Base-by-base conservation (phyloP, 106 monocot genomes). In the Dioscorea zingiberensis region DNA sequence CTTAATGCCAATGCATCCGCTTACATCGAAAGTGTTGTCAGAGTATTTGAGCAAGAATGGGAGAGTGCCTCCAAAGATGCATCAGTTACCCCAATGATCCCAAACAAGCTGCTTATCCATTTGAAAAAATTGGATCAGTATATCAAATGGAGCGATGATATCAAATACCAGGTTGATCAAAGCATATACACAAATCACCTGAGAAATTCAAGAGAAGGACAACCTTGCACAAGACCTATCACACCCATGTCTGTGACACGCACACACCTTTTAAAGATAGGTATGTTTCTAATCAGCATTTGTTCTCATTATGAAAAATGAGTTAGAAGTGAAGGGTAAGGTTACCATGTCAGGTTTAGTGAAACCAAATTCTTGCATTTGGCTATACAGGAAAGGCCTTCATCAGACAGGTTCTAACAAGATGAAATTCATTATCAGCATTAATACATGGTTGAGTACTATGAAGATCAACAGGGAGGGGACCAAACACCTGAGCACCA, bases 1-100 rank as follows among this genome's bases (percentile, higher is more conserved):
- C 95, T 88, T 91, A 55, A 95, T 88, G 48, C 85, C 91, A 59
- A 73, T 73, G 56, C 95, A 95, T 58, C 95, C 94, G 77, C 91
- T 91, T 54, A 95, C 90, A 78, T 95, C 94, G 27, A 91, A n/a
- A n/a, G 85, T 14, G 90, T 94, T 17, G 81, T 83, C 29, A 95
- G 85, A 30, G 80, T 83, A 25, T 54, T 74, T 18, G 87, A 91
- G 74, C 91, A 95, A 25, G 45, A 69, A 25, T 70, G 66, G 11
- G 88, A 87, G 27, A 95, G 77, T 53, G 69, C 80, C 64, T 95
- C 83, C 44, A 95, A 67, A 47, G 80, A 81, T 48, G 48, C 25
- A 78, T 91, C 94, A 55, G 94, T 95, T 24, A 91, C 91, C 17
- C 91, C 87, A 76, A 91, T 67, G 56, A 95, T 91, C 49, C 94